These are phyloP conservation scores for Komagataella populi DNA, from an alignment of 805 yeast species.

Conservation along the genomic window DNA sequence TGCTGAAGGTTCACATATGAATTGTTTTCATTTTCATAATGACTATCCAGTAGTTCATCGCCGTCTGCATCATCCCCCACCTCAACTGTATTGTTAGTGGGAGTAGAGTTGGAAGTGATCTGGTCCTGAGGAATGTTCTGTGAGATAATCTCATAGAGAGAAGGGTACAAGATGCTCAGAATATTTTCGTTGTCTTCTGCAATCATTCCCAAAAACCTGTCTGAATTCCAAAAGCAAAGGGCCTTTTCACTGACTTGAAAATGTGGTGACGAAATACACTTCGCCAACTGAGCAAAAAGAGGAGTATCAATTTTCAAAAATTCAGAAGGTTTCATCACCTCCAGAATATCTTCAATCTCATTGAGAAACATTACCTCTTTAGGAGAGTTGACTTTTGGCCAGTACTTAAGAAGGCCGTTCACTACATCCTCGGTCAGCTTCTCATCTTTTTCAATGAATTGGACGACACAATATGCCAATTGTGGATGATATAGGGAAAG, in stretches of 20 bases:
- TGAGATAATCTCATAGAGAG: constrained; percentile 70
- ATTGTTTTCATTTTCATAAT: background rate
- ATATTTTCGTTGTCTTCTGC: constrained; percentile 90
- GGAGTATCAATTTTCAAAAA: constrained; percentile 88
- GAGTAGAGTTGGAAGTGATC: background rate
- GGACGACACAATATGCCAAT: constrained; percentile 92
- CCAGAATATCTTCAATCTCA: constrained; percentile 94
- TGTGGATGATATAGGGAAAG: constrained; percentile 91
- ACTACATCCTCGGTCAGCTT: constrained; percentile 89
- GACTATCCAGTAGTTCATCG: constrained; percentile 4
- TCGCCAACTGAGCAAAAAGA: constrained; percentile 82
- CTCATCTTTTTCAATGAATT: constrained; percentile 92
- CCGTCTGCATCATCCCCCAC: constrained; percentile 7
- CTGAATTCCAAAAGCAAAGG: constrained; percentile 87
- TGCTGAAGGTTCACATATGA: background rate
- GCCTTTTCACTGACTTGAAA: constrained; percentile 97
- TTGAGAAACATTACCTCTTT: constrained; percentile 93
- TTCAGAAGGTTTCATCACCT: constrained; percentile 88
- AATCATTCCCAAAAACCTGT: constrained; percentile 78
- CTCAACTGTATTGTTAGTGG: background rate
- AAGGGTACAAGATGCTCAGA: constrained; percentile 81
- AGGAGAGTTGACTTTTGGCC: constrained; percentile 94
- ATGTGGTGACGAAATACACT: constrained; percentile 88
- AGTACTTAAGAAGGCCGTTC: constrained; percentile 80
- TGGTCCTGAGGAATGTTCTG: constrained; percentile 16